phyloP scores from a whole-genome alignment of 1,139 yeast genomes.

The Sugiyamaella castrensis region DNA sequence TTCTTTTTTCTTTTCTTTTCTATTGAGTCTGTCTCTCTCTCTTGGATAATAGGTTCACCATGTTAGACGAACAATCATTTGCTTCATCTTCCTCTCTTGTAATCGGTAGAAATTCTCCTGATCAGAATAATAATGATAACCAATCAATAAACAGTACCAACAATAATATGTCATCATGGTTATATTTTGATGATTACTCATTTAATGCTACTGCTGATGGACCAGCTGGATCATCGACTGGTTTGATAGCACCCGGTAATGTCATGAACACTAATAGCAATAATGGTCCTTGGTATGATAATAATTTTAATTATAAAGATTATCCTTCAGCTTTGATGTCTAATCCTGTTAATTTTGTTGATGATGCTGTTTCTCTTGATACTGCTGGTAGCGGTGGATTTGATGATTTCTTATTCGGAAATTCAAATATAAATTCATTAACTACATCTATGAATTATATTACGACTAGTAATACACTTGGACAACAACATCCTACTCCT shows the following conservation, averaged over 20 bases:
- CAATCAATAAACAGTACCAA: no score
- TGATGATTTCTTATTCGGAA: conserved; percentile 6
- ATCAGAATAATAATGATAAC: no score
- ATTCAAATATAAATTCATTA: no score
- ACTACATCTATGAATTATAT: no score
- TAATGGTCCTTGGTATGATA: conserved; percentile 6
- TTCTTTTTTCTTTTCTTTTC: no score
- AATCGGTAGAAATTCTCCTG: no score
- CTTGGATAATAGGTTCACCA: no score
- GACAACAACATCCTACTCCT: background rate
- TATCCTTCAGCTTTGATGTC: conserved; percentile 6
- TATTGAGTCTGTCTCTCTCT: no score
- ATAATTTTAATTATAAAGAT: conserved; percentile 7
- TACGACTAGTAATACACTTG: background rate
- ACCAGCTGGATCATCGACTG: background rate
- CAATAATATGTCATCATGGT: conserved; percentile 9
- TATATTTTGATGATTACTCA: conserved; percentile 10
- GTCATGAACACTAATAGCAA: background rate
- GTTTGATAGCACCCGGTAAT: background rate
- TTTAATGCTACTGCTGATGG: conserved; percentile 3
- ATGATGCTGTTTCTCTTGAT: conserved; percentile 1
- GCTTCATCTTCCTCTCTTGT: no score
- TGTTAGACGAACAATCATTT: no score
- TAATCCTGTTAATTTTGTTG: conserved; percentile 2
- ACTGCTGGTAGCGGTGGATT: conserved; percentile 4